Conservation (phyloP, 768 basidiomycete species). For the Heimioporus sp. region DNA sequence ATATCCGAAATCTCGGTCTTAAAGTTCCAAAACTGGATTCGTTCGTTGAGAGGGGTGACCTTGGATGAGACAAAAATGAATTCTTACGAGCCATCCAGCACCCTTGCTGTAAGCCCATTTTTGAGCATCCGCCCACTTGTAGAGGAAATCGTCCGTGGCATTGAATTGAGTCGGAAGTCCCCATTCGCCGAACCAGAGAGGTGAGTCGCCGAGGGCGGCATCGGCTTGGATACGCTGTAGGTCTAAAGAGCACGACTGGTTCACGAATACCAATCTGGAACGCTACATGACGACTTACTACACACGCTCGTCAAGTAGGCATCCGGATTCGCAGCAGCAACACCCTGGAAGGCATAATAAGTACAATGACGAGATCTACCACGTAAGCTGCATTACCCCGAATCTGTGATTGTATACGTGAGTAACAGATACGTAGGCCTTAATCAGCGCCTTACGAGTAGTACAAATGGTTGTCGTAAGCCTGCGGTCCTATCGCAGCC, state of each 20-base stretch:
- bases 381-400: conserved; percentile 42
- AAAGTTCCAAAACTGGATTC: conserved; percentile 66
- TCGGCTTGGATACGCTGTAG: conserved; percentile 53
- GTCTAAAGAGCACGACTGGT: conserved; percentile 38
- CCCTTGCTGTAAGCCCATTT: conserved; percentile 60
- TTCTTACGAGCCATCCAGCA: conserved; percentile 65
- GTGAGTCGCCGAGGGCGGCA: conserved; percentile 41
- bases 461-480: conserved; percentile 80
- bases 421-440: conserved; percentile 1
- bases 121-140: conserved; percentile 74
- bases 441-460: conserved; percentile 49
- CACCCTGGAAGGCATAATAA: conserved; percentile 46
- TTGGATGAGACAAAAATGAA: not conserved
- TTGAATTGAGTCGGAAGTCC: conserved; percentile 61
- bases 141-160: conserved; percentile 61
- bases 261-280: not conserved
- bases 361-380: not conserved
- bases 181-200: conserved; percentile 62
- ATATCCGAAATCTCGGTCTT: conserved; percentile 57
- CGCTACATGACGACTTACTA: conserved; percentile 45
- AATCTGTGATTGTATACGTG: conserved; percentile 38
- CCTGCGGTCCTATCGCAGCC: conserved; percentile 65
- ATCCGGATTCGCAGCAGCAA: conserved; percentile 59
- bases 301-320: conserved; percentile 70
- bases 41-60: not conserved